Evolutionary conservation across 331 rosid species (phyloP), one percentile per base, ranked within the genome.

Genomic region (Malus hybrid): DNA sequence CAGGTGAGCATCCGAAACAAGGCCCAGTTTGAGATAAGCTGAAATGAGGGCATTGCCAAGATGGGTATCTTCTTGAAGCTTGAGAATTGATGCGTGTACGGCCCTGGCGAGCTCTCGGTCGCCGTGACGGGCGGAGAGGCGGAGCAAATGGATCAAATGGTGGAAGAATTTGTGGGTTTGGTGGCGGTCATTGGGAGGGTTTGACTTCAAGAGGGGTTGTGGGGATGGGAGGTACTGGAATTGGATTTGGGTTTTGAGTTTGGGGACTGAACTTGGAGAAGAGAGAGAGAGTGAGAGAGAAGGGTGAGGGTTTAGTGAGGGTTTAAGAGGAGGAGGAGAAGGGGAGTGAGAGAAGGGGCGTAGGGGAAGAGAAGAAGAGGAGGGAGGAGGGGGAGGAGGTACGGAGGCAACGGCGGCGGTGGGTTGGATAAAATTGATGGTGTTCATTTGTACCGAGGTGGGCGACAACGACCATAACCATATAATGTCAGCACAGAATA

Each of bases 31-130:
- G 80, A 89, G 46, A 73, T 93, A 91, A 5, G 96, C 74, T 22
- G 90, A 59, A 76, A 91, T 69, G 44, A 93, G 86, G 52, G 88
- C 84, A 72, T 81, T 89, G 50, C 70, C 70, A 79, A 86, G 83
- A 64, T 24, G 69, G 12, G 73, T 83, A 76, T 89, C 86, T 66
- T 84, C 84, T 32, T 77, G 67, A 57, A 68, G 82, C 79, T 91
- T 93, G 70, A 83, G 80, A 77, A 77, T 28, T 42, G 75, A 24
- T 28, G 93, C 89, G 74, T 93, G 98, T 7, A 83, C 85, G 59
- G 96, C 87, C 70, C 65, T 80, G 70, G 86, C 80, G 59, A 93
- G 91, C 63, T 80, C 77, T 34, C 76, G 59, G 70, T 85, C 83
- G 36, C 77, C 32, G 73, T 65, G 69, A 57, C 83, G 90, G 59